Conservation (phyloP, 768 basidiomycete species). For the Hygrophoropsis aurantiaca region DNA sequence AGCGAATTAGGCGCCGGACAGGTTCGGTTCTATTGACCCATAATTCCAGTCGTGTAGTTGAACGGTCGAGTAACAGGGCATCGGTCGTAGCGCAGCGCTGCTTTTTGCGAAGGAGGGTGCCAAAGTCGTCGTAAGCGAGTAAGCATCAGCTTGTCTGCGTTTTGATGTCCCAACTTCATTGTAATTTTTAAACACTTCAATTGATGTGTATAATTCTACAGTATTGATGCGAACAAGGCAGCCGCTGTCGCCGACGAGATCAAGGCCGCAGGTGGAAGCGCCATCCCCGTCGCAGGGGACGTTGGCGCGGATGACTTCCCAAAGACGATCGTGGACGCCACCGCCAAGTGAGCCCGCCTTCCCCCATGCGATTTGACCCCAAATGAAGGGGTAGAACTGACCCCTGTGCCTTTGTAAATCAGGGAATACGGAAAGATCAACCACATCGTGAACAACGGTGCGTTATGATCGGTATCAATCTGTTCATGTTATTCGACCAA, state of each 20-base stretch:
- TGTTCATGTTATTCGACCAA: too few species aligned
- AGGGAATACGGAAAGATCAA: slow-evolving; percentile 85
- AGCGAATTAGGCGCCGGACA: slow-evolving; percentile 73
- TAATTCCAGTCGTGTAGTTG: background rate
- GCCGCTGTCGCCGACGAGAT: slow-evolving; percentile 71
- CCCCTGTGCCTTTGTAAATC: background rate
- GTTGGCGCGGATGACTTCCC: slow-evolving; percentile 85
- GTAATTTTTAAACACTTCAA: slow-evolving; percentile 5
- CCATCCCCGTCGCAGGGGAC: slow-evolving; percentile 74
- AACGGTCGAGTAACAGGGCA: slow-evolving; percentile 50
- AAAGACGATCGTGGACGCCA: slow-evolving; percentile 71
- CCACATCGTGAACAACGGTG: slow-evolving; percentile 82
- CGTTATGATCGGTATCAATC: too few species aligned
- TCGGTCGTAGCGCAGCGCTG: slow-evolving; percentile 72
- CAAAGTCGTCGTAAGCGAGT: slow-evolving; percentile 86
- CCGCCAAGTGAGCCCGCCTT: slow-evolving; percentile 59
- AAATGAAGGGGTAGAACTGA: background rate
- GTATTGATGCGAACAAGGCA: slow-evolving; percentile 73
- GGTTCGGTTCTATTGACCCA: slow-evolving; percentile 37
- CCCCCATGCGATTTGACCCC: background rate
- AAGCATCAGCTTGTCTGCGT: slow-evolving; percentile 16
- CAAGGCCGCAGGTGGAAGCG: slow-evolving; percentile 68
- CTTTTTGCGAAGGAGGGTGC: slow-evolving; percentile 85
- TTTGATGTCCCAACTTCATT: too few species aligned
- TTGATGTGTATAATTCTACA: too few species aligned